Evolutionary conservation across 495 filamentous ascomycete species (phyloP), one percentile per base, ranked within the genome.

Genomic region (Hamigera avellanea): DNA sequence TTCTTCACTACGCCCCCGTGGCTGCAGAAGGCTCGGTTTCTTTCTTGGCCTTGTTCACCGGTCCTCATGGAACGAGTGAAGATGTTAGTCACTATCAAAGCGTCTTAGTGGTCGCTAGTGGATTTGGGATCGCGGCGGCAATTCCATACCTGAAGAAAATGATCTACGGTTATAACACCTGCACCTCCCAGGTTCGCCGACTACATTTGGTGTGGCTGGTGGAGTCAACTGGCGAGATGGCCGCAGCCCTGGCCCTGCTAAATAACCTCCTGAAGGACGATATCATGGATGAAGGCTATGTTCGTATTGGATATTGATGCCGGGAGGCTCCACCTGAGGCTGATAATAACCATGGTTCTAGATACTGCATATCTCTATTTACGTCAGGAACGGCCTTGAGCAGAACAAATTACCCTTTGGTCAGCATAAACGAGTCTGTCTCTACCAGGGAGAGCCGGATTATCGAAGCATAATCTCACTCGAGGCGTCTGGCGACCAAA

Each of bases 151-250:
- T 56, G 8, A 42, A 41, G 40, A 7, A 54, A 33, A 40, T 53
- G 6, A 35, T 56, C 25, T 35, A 47, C 32, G 39, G 42, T 8
- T 53, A 46, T 23, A 41, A 53, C 9, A 36, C 34, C n/a, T 43
- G 17, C 15, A 33, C 50, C 26, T 26, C 35, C 18, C 28, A 25
- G 10, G 47, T 40, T 14, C 32, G 41, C 8, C 35, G 47, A 17
- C 37, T 54, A 25, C 43, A 48, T 46, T 29, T 59, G 19, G 41
- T 59, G 7, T 56, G 45, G 45, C 36, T 54, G 38, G 19, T 56
- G 14, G 31, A 47, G 26, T 33, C 43, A 28, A 40, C 46, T 15
- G 31, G 26, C 9, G n/a, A 21, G 36, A 45, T 46, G 10, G 39
- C 21, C 8, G 27, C 19, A 10, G 42, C 36, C 23, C 17, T 17